Conservation (phyloP, 2,329 filamentous ascomycete genomes). For the Aspergillus pseudoglaucus region DNA sequence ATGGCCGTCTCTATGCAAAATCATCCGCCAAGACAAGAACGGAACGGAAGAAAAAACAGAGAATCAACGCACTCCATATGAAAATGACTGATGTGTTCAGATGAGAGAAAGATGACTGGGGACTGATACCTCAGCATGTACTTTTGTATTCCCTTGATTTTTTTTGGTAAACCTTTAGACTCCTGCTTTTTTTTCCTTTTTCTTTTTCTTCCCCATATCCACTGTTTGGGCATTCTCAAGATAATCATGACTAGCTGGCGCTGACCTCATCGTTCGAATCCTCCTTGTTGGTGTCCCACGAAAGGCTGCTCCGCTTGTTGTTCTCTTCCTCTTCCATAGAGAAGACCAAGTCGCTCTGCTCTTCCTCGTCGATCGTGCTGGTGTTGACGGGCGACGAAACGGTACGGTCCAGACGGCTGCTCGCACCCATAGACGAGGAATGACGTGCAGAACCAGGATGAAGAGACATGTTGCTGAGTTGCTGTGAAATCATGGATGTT, state of each 20-base stretch:
- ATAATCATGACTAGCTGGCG: constrained; percentile 10
- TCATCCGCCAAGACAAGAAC: constrained; percentile 5
- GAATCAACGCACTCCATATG: too few relatives aligned
- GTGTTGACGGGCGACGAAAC: constrained; percentile 41
- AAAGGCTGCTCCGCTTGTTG: constrained; percentile 34
- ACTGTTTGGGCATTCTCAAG: background rate
- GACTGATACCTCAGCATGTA: constrained; percentile 7
- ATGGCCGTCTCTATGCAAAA: constrained; percentile 12
- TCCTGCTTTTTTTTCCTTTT: constrained; percentile 9
- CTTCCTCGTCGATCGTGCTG: constrained; percentile 45
- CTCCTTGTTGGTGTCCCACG: constrained; percentile 30
- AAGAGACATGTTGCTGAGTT: constrained; percentile 41
- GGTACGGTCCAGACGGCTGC: constrained; percentile 37
- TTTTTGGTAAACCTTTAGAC: constrained; percentile 13
- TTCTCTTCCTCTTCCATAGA: constrained; percentile 47
- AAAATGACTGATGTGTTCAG: too few relatives aligned
- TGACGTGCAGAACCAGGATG: constrained; percentile 37
- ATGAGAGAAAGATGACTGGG: background rate
- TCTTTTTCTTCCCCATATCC: background rate
- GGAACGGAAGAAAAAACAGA: too few relatives aligned
- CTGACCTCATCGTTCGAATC: constrained; percentile 21
- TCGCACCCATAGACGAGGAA: constrained; percentile 23
- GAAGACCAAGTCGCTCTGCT: constrained; percentile 43
- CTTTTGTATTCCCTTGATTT: constrained; percentile 6
- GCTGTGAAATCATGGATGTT: constrained; percentile 58